Evolutionary conservation across 768 basidiomycete genomes (phyloP), one percentile per base, ranked within the genome.

Genomic region (Gautieria morchelliformis): DNA sequence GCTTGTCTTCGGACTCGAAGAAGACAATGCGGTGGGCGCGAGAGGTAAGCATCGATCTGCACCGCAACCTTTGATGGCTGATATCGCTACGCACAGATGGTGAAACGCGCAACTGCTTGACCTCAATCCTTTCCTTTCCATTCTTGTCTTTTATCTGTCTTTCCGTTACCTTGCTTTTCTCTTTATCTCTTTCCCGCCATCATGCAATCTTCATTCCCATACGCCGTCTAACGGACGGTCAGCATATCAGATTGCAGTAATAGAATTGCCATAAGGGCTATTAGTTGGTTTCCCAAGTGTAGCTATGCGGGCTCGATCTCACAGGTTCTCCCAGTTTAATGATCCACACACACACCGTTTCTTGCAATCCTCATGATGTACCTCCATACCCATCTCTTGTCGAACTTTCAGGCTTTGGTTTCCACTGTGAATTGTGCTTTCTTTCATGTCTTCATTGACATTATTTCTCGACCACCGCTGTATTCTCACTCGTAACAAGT

Each of bases 1-100:
- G 89, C 22, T 82, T 86, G 74, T 78, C 82, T 7, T 70, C 75
- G 42, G 90, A 93, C 63, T 87, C 86, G 39, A 93, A 87, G 80
- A 88, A 84, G 77, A 91, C 89, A 3, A 75, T 92, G 73, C 87
- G 89, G 60, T 96, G 93, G 92, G 92, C 93, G 19, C 82, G 89
- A 53, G 93, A 96, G 81, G 93, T 93, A 50, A 53, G 69, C 37
- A 39, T 42, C 15, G 41, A n/a, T n/a, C 10, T 19, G 22, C 6
- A 14, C 37, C n/a, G 39, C 14, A 22, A 53, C 41, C 5, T 20
- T 48, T 10, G 41, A 15, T 40, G 27, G 6, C 40, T 19, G 22
- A 10, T 53, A 53, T 14, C 35, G 37, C 22, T 40, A 41, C 40
- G 20, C 59, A 20, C 53, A 91, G 89, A 85, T 86, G 83, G 80